A percentile compares a stretch with the other conserved stretches of the same genome.
Conservation (phyloP, 2,329 filamentous ascomycete genomes). For the Ascochyta clinopodiicola region DNA sequence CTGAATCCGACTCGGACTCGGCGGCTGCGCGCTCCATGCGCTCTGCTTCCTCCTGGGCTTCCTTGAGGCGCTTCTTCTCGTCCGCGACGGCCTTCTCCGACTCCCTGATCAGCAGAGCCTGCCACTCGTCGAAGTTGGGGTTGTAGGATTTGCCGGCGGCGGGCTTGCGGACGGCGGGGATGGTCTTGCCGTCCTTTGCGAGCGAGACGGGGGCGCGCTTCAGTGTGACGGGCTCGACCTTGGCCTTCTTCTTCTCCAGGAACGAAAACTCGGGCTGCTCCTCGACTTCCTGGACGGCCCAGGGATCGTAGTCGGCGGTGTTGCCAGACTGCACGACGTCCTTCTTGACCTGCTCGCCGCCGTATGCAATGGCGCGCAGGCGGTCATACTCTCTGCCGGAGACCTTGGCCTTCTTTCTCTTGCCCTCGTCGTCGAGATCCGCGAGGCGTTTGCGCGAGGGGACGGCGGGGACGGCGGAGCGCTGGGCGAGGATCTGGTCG, state of each 20-base stretch:
- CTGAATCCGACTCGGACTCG: conserved; percentile 75
- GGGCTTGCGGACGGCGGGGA: conserved; percentile 81
- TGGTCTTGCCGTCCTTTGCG: conserved; percentile 77
- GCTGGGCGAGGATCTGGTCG: conserved; percentile 87
- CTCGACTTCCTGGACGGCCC: conserved; percentile 64
- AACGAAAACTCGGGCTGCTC: conserved; percentile 68
- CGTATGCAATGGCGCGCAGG: conserved; percentile 76
- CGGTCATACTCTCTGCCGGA: conserved; percentile 83
- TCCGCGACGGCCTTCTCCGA: conserved; percentile 79
- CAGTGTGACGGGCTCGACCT: conserved; percentile 76
- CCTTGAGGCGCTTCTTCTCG: conserved; percentile 75
- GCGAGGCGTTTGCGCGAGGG: conserved; percentile 77
- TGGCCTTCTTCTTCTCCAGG: conserved; percentile 68
- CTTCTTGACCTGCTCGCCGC: conserved; percentile 65
- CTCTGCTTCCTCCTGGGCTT: conserved; percentile 70
- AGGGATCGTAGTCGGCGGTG: conserved; percentile 74
- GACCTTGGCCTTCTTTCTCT: conserved; percentile 80
- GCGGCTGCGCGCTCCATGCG: conserved; percentile 74
- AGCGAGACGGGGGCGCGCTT: conserved; percentile 80
- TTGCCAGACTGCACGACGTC: conserved; percentile 63
- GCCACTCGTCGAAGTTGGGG: conserved; percentile 85
- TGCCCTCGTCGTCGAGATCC: conserved; percentile 72
- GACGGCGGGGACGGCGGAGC: conserved; percentile 82
- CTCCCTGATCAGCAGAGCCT: conserved; percentile 74
- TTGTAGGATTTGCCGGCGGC: conserved; percentile 91